Percentiles rank a stretch among this genome's conserved stretches.
phyloP scores from a whole-genome alignment of 2,329 filamentous ascomycete genomes.

The Apiospora arundinis region DNA sequence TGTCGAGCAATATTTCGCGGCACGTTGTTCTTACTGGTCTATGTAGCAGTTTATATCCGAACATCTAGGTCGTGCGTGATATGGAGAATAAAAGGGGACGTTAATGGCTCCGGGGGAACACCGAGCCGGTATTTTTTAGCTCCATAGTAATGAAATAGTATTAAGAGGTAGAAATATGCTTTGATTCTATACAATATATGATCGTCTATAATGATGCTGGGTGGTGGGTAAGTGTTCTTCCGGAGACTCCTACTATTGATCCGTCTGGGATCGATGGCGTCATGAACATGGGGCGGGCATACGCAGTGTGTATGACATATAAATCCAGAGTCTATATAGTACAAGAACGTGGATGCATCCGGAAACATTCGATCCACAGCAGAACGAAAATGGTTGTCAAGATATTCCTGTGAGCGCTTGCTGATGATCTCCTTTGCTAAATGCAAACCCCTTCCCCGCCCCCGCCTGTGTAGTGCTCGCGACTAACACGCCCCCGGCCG shows the following conservation, averaged over 20 bases:
- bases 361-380: not conserved
- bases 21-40: not conserved
- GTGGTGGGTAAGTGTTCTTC: slow-evolving; percentile 11
- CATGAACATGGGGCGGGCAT: not conserved
- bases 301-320: no score
- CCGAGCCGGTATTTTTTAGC: not conserved
- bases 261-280: not conserved
- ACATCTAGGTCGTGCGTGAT: not conserved
- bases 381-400: slow-evolving; percentile 15
- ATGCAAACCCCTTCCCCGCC: no score
- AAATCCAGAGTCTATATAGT: not conserved
- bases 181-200: not conserved
- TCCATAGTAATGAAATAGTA: slow-evolving; percentile 13
- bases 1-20: slow-evolving; percentile 17
- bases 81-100: not conserved
- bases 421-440: not conserved
- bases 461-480: not conserved
- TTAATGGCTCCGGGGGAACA: not conserved
- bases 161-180: not conserved
- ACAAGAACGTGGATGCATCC: not conserved
- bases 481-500: not conserved
- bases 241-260: not conserved
- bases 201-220: not conserved
- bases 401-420: slow-evolving; percentile 21
- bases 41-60: slow-evolving; percentile 11